phyloP scores from a whole-genome alignment of 306 rosid genomes.

The Sicyos edulis region DNA sequence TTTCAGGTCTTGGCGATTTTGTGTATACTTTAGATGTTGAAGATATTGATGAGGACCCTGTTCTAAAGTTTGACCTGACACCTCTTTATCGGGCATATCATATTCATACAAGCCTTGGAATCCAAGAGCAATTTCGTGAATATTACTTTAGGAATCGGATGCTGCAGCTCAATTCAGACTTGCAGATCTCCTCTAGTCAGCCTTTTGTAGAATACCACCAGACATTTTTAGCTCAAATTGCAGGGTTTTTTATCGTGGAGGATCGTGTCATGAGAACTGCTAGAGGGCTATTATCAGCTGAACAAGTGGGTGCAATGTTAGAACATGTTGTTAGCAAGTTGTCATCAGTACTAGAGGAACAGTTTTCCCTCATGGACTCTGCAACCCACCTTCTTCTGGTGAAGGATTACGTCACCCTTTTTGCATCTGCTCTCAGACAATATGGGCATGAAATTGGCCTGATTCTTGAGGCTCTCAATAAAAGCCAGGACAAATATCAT shows the following conservation, averaged over 20 bases:
- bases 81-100: conserved; percentile 89
- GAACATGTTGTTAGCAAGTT: conserved; percentile 63
- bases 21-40: conserved; percentile 58
- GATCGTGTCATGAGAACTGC: conserved; percentile 76
- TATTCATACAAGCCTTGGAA: conserved; percentile 73
- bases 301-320: conserved; percentile 80
- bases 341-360: conserved; percentile 57
- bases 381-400: conserved; percentile 76
- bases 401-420: conserved; percentile 90
- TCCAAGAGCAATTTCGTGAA: conserved; percentile 60
- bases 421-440: conserved; percentile 59
- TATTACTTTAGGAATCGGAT: conserved; percentile 76
- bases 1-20: conserved; percentile 40
- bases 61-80: conserved; percentile 65
- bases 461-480: conserved; percentile 60
- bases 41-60: conserved; percentile 61
- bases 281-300: conserved; percentile 49
- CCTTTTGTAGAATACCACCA: conserved; percentile 74
- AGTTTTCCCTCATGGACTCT: conserved; percentile 67
- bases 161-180: conserved; percentile 81
- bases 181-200: conserved; percentile 68
- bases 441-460: conserved; percentile 75
- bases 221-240: conserved; percentile 74
- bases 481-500: conserved; percentile 57
- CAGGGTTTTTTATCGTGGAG: conserved; percentile 84